Percentiles rank a stretch among this genome's conserved stretches.
Conservation (phyloP, 2,329 filamentous ascomycete genomes). For the Beauveria varroae region DNA sequence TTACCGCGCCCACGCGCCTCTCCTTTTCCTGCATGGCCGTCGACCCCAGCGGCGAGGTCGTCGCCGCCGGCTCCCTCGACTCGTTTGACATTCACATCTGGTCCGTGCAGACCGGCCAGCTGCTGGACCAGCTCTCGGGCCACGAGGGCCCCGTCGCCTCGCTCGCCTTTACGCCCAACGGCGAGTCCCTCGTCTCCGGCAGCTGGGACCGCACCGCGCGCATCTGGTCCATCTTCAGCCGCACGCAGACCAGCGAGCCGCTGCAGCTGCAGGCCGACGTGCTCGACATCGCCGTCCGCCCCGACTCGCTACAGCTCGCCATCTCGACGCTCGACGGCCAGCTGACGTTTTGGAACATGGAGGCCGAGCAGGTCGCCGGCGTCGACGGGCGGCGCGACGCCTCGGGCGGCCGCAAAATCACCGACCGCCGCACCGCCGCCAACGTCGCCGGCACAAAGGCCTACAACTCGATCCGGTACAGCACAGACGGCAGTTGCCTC, state of each 20-base stretch:
- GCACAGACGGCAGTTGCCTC: conserved; percentile 83
- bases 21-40: conserved; percentile 93
- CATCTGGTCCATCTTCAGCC: conserved; percentile 90
- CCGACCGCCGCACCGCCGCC: conserved; percentile 83
- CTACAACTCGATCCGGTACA: conserved; percentile 84
- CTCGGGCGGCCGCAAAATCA: conserved; percentile 82
- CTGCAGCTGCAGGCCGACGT: conserved; percentile 89
- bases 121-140: conserved; percentile 82
- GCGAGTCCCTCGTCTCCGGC: conserved; percentile 75
- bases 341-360: conserved; percentile 89
- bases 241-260: conserved; percentile 92
- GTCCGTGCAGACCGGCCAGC: conserved; percentile 95
- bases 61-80: conserved; percentile 90
- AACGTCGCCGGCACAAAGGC: conserved; percentile 86
- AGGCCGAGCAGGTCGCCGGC: conserved; percentile 77
- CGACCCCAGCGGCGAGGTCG: conserved; percentile 94
- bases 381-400: conserved; percentile 88
- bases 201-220: conserved; percentile 96
- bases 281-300: conserved; percentile 75
- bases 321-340: conserved; percentile 91
- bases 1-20: conserved; percentile 83
- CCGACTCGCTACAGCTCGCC: conserved; percentile 85
- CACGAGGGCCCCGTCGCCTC: conserved; percentile 92
- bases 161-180: conserved; percentile 82
- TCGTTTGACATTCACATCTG: conserved; percentile 97